A percentile compares a stretch with the other conserved stretches of the same genome.
Evolutionary conservation across 495 filamentous ascomycete genomes (phyloP).

Genomic region (Neurospora hispaniola): DNA sequence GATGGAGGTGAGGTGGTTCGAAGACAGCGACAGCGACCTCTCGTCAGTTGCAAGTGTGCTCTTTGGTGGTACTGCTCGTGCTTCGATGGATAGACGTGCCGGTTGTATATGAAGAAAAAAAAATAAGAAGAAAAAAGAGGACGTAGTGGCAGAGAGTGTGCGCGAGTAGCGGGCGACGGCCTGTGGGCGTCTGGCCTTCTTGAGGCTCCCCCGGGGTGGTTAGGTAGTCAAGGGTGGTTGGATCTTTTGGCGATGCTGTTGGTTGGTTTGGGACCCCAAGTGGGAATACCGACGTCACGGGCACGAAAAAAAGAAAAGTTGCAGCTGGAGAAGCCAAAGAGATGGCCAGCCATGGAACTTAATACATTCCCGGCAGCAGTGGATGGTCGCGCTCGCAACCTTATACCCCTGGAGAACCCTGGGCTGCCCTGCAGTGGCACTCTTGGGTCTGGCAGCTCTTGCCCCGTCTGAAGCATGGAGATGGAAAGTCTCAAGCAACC

Average conservation of each 20-base stretch:
- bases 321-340: neutral
- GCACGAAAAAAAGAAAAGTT: neutral
- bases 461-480: neutral
- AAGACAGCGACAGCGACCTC: neutral
- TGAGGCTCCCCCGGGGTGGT: neutral
- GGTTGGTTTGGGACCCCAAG: neutral
- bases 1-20: neutral
- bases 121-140: neutral
- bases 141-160: neutral
- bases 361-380: neutral
- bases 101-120: neutral
- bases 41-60: neutral
- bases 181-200: neutral
- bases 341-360: neutral
- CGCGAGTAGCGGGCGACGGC: neutral
- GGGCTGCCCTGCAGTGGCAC: neutral
- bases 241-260: neutral
- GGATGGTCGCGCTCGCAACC: neutral
- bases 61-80: neutral
- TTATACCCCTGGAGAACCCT: neutral
- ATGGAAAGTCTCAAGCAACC: neutral
- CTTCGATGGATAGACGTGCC: neutral
- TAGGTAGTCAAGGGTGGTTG: neutral
- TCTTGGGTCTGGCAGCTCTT: neutral
- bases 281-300: constrained; percentile 1